Evolutionary conservation across 345 rosid genomes (phyloP).

Genomic region (Populus alba): DNA sequence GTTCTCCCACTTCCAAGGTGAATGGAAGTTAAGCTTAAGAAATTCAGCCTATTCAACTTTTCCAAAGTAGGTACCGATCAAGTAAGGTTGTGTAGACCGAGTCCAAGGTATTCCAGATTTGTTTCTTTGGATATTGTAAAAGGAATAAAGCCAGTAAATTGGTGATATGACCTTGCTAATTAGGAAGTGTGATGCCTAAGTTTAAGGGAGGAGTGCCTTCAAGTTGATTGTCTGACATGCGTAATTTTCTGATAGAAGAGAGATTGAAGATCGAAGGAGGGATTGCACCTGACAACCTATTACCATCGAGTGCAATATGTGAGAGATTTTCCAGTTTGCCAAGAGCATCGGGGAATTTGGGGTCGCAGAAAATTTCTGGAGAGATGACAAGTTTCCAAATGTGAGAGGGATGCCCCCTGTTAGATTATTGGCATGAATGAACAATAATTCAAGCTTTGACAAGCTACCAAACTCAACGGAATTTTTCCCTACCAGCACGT

Average conservation of each 20-base stretch:
- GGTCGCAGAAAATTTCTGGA: not conserved
- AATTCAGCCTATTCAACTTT: not conserved
- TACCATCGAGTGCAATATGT: not conserved
- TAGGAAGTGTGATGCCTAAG: conserved; percentile 15
- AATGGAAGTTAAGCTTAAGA: not conserved
- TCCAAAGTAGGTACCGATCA: conserved; percentile 15
- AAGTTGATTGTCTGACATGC: conserved; percentile 14
- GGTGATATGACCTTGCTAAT: not conserved
- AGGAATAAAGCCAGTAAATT: conserved; percentile 20
- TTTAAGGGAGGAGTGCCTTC: not conserved
- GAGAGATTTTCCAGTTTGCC: not conserved
- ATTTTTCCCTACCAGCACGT: conserved; percentile 8
- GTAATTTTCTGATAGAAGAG: not conserved
- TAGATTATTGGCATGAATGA: not conserved
- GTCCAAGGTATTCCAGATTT: accelerated
- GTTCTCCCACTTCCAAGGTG: not conserved
- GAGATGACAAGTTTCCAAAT: conserved; percentile 5
- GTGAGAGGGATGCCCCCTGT: not conserved
- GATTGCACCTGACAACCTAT: not conserved
- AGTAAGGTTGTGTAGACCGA: not conserved
- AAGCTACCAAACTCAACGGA: not conserved
- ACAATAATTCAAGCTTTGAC: not conserved
- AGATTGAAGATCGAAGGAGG: conserved; percentile 7
- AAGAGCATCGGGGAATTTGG: not conserved
- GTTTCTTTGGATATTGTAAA: conserved; percentile 28